Evolutionary conservation across 2,329 filamentous ascomycete species (phyloP).

Genomic region (Orbilia quercus): DNA sequence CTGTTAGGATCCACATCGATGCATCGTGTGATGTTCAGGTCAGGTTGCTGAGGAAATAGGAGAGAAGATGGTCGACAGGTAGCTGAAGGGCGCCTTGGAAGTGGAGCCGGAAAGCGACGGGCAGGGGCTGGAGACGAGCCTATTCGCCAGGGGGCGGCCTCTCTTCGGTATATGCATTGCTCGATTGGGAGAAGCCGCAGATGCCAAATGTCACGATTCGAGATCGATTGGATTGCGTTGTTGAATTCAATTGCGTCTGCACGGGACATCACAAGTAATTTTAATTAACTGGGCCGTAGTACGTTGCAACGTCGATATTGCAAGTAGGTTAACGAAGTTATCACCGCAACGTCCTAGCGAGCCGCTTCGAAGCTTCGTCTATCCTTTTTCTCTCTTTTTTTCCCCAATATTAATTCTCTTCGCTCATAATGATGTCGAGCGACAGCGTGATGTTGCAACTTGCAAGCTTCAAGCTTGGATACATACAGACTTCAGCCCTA

Average conservation of each 20-base stretch:
- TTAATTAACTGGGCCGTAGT: slow-evolving; percentile 11
- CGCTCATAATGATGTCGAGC: slow-evolving; percentile 25
- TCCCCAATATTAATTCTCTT: slow-evolving; percentile 19
- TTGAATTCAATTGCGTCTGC: slow-evolving; percentile 12
- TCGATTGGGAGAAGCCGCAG: slow-evolving; percentile 41
- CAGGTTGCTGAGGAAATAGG: slow-evolving; percentile 7
- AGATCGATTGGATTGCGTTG: slow-evolving; percentile 31
- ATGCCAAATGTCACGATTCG: slow-evolving; percentile 10
- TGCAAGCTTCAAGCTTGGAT: slow-evolving; percentile 21
- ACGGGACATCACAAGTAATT: slow-evolving; percentile 27
- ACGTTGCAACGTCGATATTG: not conserved
- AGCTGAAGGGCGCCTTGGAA: slow-evolving; percentile 54
- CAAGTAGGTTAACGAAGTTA: not conserved
- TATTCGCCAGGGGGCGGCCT: slow-evolving; percentile 34
- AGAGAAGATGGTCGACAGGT: slow-evolving; percentile 19
- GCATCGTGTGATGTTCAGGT: slow-evolving; percentile 33
- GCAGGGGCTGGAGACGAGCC: slow-evolving; percentile 39
- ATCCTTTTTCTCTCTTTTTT: not conserved
- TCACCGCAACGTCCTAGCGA: not conserved
- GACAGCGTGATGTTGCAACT: slow-evolving; percentile 48
- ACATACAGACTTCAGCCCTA: slow-evolving; percentile 51
- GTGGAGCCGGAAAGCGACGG: slow-evolving; percentile 31
- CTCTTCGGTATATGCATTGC: slow-evolving; percentile 15
- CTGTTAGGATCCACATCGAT: slow-evolving; percentile 38
- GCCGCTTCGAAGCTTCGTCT: not conserved